phyloP scores from a whole-genome alignment of 2,329 filamentous ascomycete species.

The Exophiala bonariae region DNA sequence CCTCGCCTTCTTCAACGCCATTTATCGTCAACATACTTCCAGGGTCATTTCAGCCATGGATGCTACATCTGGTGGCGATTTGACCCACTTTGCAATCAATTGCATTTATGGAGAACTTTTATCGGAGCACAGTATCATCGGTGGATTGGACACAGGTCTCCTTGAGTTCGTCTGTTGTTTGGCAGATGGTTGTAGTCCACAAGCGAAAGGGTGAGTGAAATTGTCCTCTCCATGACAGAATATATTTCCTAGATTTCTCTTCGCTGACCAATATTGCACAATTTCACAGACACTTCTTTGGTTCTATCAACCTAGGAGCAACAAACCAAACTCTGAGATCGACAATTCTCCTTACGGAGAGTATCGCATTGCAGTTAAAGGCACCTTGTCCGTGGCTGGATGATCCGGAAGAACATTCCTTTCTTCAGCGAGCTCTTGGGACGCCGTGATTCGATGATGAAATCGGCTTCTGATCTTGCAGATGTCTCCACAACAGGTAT shows the following conservation, averaged over 20 bases:
- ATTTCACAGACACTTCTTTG: conserved; percentile 29
- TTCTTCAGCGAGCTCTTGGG: conserved; percentile 8
- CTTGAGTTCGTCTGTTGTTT: conserved; percentile 34
- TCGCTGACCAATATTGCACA: no score
- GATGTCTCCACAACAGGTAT: no score
- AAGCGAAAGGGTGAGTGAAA: conserved; percentile 31
- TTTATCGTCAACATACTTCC: conserved; percentile 31
- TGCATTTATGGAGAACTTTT: conserved; percentile 34
- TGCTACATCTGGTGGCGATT: conserved; percentile 29
- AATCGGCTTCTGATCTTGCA: no score
- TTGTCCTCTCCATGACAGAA: neutral
- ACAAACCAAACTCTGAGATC: conserved; percentile 22
- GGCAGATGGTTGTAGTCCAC: conserved; percentile 29
- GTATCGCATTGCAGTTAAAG: conserved; percentile 25
- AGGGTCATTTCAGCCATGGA: conserved; percentile 29
- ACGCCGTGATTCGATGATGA: no score
- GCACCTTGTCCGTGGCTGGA: conserved; percentile 11
- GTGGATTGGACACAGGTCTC: conserved; percentile 29
- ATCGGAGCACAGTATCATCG: conserved; percentile 28
- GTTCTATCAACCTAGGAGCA: conserved; percentile 30
- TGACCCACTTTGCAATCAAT: conserved; percentile 30
- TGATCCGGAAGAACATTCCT: conserved; percentile 7
- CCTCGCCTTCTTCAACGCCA: conserved; percentile 29
- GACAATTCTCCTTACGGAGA: conserved; percentile 25
- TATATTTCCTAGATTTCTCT: no score